A percentile compares a stretch with the other conserved stretches of the same genome.
These are phyloP conservation scores for Coemansia asiatica DNA, from an alignment of 192 early-diverging fungal genomes.

Conservation along the genomic window DNA sequence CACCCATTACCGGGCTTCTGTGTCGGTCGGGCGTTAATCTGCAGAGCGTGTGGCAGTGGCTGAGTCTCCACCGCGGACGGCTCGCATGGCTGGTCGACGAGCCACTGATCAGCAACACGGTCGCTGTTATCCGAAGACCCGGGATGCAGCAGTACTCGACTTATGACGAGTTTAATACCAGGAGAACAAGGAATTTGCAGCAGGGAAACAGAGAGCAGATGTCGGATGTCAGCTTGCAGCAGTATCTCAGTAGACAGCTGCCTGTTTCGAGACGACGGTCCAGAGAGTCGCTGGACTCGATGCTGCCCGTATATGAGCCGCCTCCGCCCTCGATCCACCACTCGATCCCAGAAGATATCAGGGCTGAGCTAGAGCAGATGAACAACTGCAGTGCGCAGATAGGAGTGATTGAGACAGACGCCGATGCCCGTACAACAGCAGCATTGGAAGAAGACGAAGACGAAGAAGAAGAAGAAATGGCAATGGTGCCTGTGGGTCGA, in stretches of 20 bases:
- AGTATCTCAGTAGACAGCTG: conserved; percentile 1
- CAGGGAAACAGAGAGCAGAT: too few species aligned
- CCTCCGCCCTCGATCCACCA: conserved; percentile 22
- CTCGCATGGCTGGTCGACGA: conserved; percentile 33
- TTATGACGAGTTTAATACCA: conserved; percentile 15
- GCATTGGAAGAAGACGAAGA: background rate
- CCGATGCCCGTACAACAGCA: background rate
- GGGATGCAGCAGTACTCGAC: conserved; percentile 1
- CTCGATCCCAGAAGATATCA: conserved; percentile 15
- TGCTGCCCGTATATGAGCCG: conserved; percentile 37
- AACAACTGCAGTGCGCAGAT: too few species aligned
- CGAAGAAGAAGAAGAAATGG: background rate
- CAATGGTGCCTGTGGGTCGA: too few species aligned
- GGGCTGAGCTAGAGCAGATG: conserved; percentile 4
- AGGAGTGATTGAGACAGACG: too few species aligned
- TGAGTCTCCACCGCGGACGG: conserved; percentile 29
- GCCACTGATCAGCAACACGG: conserved; percentile 16
- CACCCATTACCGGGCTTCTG: conserved; percentile 31
- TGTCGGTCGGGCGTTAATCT: conserved; percentile 31
- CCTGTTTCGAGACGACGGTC: conserved; percentile 2
- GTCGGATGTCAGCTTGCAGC: background rate
- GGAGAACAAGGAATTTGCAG: conserved; percentile 4
- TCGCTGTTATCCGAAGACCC: conserved; percentile 1
- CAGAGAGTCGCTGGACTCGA: conserved; percentile 31
- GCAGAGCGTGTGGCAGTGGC: conserved; percentile 50